Base-by-base conservation (phyloP, 2,329 filamentous ascomycete species). In the Rhynchosporium secalis region DNA sequence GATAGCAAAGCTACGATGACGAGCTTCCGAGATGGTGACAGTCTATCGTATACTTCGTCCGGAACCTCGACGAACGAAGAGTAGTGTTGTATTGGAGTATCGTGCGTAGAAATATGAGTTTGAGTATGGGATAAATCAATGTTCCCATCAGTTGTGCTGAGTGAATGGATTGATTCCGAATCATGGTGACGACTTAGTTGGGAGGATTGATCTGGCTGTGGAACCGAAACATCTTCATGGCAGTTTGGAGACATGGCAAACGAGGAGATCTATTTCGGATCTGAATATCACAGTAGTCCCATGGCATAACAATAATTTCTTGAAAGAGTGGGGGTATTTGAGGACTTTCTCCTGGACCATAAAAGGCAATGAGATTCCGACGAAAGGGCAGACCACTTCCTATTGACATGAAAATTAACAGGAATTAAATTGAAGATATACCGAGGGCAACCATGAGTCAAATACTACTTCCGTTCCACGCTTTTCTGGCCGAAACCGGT, bases 1-100 rank as follows among this genome's bases (percentile, higher is more conserved):
- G 89, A 87, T 58, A 93, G 76, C 5, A 92, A 81, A 9, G 79
- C 78, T 15, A 92, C 87, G 58, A 94, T 89, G 64, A 86, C 71
- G 2, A 80, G 72, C 75, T 94, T 95, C 46, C 86, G 83, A 15
- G 77, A 76, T 3, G 76, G 75, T 0, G 86, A 81, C 64, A 92
- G 81, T 20, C 81, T 81, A 69, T 87, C 81, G 77, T 92, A 94
- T n/a, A 84, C 74, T 58, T 80, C 79, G 69, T 86, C 83, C 36
- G 71, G 70, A 5, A 72, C 64, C 43, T 69, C 65, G 10, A 71
- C 54, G 51, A 69, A 66, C 0, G 72, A 73, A 45, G 62, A 65
- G 46, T 69, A 70, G 8, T 65, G 70, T 46, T 72, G 68, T 13
- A 73, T 68, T 7, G 70, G 70, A 3, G 68, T 68, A 67, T 73